A percentile compares a stretch with the other conserved stretches of the same genome.
Evolutionary conservation across 495 filamentous ascomycete species (phyloP).

Genomic region (Hypoxylon fragiforme): DNA sequence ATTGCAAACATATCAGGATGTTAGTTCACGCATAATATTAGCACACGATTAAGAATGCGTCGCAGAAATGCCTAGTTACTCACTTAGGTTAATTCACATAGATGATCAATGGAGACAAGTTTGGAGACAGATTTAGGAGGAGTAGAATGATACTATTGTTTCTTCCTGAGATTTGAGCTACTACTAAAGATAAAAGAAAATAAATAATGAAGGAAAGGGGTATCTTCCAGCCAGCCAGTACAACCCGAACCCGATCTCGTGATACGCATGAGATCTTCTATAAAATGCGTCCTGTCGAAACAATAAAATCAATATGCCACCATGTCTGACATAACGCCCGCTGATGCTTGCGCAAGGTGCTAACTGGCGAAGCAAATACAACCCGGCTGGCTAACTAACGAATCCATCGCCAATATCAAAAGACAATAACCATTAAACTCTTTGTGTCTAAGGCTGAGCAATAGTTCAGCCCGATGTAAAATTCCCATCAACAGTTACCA

Average conservation of each 20-base stretch:
- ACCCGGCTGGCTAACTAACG: conserved; percentile 20
- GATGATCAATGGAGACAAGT: too few relatives aligned
- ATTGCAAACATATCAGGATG: too few relatives aligned
- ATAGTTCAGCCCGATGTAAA: conserved; percentile 25
- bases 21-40: too few relatives aligned
- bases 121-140: too few relatives aligned
- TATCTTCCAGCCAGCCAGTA: conserved; percentile 43
- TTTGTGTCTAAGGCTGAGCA: conserved; percentile 23
- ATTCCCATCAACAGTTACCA: conserved; percentile 13
- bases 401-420: conserved; percentile 31
- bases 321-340: conserved; percentile 28
- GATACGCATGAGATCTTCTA: conserved; percentile 31
- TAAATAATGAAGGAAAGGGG: too few relatives aligned
- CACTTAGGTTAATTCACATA: too few relatives aligned
- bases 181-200: conserved; percentile 25
- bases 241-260: conserved; percentile 33
- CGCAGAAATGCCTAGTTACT: too few relatives aligned
- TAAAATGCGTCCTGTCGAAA: conserved; percentile 21
- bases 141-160: conserved; percentile 17
- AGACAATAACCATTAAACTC: conserved; percentile 33
- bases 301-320: conserved; percentile 27
- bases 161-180: conserved; percentile 29
- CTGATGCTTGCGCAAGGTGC: conserved; percentile 21
- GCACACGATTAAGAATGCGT: too few relatives aligned
- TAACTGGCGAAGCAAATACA: conserved; percentile 25